These are phyloP conservation scores for Nannochloris sp. DNA, from an alignment of 139 green algal genomes.

Conservation along the genomic window DNA sequence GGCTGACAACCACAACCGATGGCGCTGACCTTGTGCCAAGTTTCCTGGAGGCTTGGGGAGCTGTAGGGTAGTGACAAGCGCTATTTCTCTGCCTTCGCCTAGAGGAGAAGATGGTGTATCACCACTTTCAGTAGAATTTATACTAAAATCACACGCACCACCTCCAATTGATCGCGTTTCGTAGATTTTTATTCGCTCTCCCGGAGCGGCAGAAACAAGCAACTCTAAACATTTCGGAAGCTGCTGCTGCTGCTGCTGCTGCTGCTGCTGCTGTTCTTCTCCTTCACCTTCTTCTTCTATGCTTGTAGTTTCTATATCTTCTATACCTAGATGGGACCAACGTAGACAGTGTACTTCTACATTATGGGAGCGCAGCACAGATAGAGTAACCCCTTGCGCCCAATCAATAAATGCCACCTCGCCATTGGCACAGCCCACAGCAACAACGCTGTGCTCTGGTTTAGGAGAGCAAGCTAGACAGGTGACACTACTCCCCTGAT, in stretches of 20 bases:
- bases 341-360: background rate
- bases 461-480: background rate
- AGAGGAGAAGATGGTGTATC: background rate
- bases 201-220: background rate
- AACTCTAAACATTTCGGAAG: background rate
- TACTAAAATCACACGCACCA: too few species aligned
- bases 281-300: too few species aligned
- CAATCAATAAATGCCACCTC: background rate
- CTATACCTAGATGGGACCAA: background rate
- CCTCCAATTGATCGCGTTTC: background rate
- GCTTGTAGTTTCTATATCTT: background rate
- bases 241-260: background rate
- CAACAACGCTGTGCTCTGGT: background rate
- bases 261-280: too few species aligned
- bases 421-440: background rate
- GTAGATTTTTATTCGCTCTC: background rate
- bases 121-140: background rate
- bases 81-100: background rate
- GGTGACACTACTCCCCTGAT: background rate
- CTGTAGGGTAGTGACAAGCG: background rate
- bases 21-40: constrained; percentile 1
- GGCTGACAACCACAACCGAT: constrained; percentile 11
- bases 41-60: background rate
- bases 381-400: background rate
- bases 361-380: background rate